phyloP scores from a whole-genome alignment of 2,329 filamentous ascomycete genomes.

The Fusarium temperatum region DNA sequence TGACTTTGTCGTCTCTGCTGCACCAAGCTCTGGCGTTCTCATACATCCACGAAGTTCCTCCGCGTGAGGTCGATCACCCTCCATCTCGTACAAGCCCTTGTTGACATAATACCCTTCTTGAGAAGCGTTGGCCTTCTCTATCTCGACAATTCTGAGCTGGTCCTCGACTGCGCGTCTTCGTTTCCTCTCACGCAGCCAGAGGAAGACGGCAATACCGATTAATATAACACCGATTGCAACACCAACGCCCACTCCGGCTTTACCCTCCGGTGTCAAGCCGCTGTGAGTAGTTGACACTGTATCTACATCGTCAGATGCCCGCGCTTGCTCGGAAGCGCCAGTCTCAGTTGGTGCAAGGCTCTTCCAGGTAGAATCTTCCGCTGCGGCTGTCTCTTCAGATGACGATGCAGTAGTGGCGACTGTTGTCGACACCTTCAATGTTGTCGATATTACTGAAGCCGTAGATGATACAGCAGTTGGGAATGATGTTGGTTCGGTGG shows the following conservation, averaged over 20 bases:
- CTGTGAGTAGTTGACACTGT: not conserved
- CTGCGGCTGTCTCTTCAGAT: not conserved
- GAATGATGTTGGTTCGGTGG: constrained; percentile 29
- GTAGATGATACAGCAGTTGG: constrained; percentile 6
- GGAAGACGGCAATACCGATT: constrained; percentile 15
- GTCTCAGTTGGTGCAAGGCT: not conserved
- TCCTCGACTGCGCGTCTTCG: constrained; percentile 21
- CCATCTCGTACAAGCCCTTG: constrained; percentile 34
- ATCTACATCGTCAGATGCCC: not conserved
- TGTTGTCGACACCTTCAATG: not conserved
- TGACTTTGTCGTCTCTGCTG: not conserved
- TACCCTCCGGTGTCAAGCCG: constrained; percentile 20
- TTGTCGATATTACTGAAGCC: not conserved
- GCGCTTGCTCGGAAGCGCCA: not conserved
- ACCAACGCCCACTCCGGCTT: constrained; percentile 36
- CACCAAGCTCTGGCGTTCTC: constrained; percentile 34
- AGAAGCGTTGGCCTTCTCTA: not conserved
- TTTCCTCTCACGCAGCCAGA: constrained; percentile 38
- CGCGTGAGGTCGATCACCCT: constrained; percentile 31
- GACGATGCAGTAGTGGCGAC: not conserved
- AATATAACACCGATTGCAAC: constrained; percentile 25
- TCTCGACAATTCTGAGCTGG: constrained; percentile 11
- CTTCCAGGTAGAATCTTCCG: not conserved
- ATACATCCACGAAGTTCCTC: constrained; percentile 34
- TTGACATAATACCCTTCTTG: not conserved